phyloP scores from a whole-genome alignment of 805 yeast species.

The Blastobotrys parvus region DNA sequence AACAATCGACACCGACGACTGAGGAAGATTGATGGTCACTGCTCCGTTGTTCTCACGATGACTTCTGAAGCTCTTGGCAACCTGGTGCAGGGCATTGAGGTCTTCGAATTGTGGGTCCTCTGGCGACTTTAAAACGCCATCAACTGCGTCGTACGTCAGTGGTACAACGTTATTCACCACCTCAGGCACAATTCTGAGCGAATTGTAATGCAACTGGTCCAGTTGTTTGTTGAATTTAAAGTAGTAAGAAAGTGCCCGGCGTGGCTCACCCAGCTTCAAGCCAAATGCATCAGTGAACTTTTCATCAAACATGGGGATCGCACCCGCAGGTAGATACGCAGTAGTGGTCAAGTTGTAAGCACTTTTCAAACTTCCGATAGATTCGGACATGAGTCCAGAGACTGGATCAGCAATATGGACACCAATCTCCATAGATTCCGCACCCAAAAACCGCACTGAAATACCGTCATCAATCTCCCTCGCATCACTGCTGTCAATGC shows the following conservation, averaged over 20 bases:
- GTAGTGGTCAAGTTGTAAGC: slow-evolving; percentile 61
- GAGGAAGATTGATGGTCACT: slow-evolving; percentile 25
- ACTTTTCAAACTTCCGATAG: slow-evolving; percentile 35
- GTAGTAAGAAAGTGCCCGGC: slow-evolving; percentile 41
- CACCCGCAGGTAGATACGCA: slow-evolving; percentile 60
- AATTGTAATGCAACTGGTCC: slow-evolving; percentile 12
- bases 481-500: slow-evolving; percentile 75
- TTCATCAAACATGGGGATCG: slow-evolving; percentile 63
- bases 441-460: slow-evolving; percentile 35
- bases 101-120: slow-evolving; percentile 25
- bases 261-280: slow-evolving; percentile 28
- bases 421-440: slow-evolving; percentile 34
- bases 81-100: slow-evolving; percentile 29
- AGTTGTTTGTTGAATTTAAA: slow-evolving; percentile 26
- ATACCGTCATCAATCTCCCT: slow-evolving; percentile 94
- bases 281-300: slow-evolving; percentile 44
- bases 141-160: slow-evolving; percentile 58
- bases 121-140: slow-evolving; percentile 36
- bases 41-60: slow-evolving; percentile 35
- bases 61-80: slow-evolving; percentile 26
- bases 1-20: background rate
- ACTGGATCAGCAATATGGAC: slow-evolving; percentile 87
- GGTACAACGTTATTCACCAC: slow-evolving; percentile 39
- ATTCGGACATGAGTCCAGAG: slow-evolving; percentile 37
- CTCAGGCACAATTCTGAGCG: slow-evolving; percentile 34